Conservation (phyloP, 2,329 filamentous ascomycete species). For the Claviceps purpurea region DNA sequence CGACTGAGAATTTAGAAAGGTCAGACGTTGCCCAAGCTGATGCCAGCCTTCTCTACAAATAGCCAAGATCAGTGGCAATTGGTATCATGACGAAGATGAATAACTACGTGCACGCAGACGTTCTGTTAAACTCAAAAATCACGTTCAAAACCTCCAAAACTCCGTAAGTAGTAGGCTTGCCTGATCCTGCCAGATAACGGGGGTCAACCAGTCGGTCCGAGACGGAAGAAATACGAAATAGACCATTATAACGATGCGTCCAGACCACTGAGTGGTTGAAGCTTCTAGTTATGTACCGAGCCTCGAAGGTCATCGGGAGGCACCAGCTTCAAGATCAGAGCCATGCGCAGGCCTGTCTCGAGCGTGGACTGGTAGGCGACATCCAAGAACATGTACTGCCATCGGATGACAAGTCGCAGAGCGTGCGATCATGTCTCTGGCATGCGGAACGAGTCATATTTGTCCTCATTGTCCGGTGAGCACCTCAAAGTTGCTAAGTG, state of each 20-base stretch:
- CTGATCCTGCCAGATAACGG: background rate
- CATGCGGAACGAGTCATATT: background rate
- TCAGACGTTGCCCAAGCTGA: background rate
- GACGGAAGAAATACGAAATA: background rate
- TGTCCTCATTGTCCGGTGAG: background rate
- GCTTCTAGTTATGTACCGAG: background rate
- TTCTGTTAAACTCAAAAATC: background rate
- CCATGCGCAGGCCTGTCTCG: background rate
- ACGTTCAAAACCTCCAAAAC: background rate
- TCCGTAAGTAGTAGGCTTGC: background rate
- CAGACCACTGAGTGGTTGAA: background rate
- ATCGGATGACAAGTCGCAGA: background rate
- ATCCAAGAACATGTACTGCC: conserved; percentile 3
- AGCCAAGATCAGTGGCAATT: background rate
- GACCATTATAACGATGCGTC: background rate
- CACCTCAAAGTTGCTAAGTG: background rate
- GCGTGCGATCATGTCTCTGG: background rate
- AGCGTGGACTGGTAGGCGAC: background rate
- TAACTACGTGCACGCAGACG: background rate
- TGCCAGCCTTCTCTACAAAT: background rate
- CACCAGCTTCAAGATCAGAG: background rate
- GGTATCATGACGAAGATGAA: background rate
- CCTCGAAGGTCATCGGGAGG: background rate
- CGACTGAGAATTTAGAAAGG: background rate
- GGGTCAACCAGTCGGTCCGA: background rate